Conservation (phyloP, 495 filamentous ascomycete genomes). For the Aspergillus diversus region DNA sequence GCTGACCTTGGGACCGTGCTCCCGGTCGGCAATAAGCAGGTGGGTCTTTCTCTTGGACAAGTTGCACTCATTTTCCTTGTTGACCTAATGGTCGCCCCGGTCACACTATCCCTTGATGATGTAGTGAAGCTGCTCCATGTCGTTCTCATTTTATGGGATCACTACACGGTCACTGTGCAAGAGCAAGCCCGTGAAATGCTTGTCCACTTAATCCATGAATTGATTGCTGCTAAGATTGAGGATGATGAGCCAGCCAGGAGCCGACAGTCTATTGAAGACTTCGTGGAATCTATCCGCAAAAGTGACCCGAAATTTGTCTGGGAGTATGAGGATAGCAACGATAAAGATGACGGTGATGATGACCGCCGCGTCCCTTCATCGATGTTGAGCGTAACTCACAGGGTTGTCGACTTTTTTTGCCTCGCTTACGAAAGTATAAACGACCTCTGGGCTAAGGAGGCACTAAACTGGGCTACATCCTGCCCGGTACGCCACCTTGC, state of each 20-base stretch:
- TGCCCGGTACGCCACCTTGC: conserved; percentile 96
- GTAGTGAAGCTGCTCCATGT: conserved; percentile 87
- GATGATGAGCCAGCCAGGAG: conserved; percentile 65
- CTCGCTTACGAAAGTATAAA: conserved; percentile 84
- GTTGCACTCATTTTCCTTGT: conserved; percentile 92
- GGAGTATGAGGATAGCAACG: conserved; percentile 90
- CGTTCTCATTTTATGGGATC: conserved; percentile 93
- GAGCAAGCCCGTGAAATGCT: conserved; percentile 98
- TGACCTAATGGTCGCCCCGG: conserved; percentile 92
- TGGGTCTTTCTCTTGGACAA: conserved; percentile 88
- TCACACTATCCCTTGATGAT: conserved; percentile 74
- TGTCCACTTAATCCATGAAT: conserved; percentile 94
- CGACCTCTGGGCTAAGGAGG: conserved; percentile 86
- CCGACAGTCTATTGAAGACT: conserved; percentile 79
- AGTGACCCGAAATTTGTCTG: conserved; percentile 86
- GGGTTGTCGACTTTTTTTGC: conserved; percentile 84
- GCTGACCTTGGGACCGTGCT: conserved; percentile 80
- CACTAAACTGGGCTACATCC: conserved; percentile 92
- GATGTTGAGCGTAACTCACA: conserved; percentile 80
- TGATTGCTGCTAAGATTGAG: conserved; percentile 88
- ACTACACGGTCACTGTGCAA: conserved; percentile 92
- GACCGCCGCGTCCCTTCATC: conserved; percentile 80
- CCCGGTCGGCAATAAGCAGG: conserved; percentile 86
- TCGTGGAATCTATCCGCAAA: conserved; percentile 88
- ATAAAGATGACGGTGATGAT: conserved; percentile 65